These are phyloP conservation scores for Saccharomycopsis amapae DNA, from an alignment of 805 yeast genomes.

Conservation along the genomic window DNA sequence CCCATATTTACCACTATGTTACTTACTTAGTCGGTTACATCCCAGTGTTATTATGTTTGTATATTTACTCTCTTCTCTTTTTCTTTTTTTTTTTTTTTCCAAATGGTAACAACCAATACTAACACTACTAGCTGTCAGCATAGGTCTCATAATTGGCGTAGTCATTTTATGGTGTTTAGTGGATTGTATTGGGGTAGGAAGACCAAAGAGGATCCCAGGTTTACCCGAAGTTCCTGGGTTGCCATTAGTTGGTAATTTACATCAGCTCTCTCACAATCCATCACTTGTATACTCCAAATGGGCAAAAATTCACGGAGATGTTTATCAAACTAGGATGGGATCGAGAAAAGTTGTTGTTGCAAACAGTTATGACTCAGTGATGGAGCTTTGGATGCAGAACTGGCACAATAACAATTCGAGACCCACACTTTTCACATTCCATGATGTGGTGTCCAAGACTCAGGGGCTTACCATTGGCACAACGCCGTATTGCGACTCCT, in stretches of 20 bases:
- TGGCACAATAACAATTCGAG: conserved; percentile 55
- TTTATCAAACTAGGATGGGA: conserved; percentile 63
- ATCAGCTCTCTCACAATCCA: conserved; percentile 42
- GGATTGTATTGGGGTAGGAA: conserved; percentile 20
- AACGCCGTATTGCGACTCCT: conserved; percentile 49
- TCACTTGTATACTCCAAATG: conserved; percentile 41
- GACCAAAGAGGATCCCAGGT: conserved; percentile 31
- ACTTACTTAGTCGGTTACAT: too few species aligned
- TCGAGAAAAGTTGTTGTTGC: conserved; percentile 50
- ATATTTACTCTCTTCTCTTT: too few species aligned
- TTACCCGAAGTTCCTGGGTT: conserved; percentile 38
- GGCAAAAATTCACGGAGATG: conserved; percentile 36
- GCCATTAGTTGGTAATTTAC: conserved; percentile 47
- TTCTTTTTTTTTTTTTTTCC: too few species aligned
- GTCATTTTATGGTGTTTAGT: too few species aligned
- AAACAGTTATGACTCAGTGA: conserved; percentile 52
- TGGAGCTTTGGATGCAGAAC: conserved; percentile 44
- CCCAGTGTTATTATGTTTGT: too few species aligned
- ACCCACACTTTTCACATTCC: conserved; percentile 63
- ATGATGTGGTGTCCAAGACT: conserved; percentile 46
- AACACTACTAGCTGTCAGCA: too few species aligned
- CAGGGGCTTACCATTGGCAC: conserved; percentile 61
- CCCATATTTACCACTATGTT: too few species aligned
- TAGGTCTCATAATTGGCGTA: too few species aligned
- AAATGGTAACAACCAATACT: too few species aligned